phyloP scores from a whole-genome alignment of 192 early-diverging fungal species.

The Oehlia diaphana region DNA sequence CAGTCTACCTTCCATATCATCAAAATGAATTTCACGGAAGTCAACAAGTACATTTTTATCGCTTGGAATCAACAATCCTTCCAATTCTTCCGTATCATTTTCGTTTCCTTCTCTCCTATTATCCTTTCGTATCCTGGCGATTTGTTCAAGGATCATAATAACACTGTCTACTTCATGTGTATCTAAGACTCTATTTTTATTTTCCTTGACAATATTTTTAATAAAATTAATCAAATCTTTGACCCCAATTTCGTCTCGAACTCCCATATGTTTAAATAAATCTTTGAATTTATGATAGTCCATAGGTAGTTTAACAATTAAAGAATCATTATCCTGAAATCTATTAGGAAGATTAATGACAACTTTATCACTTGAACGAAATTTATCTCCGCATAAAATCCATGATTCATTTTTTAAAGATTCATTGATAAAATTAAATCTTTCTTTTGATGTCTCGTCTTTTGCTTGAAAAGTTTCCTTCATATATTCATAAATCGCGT shows the following conservation, averaged over 20 bases:
- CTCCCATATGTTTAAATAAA: background rate
- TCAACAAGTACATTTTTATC: background rate
- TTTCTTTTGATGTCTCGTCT: background rate
- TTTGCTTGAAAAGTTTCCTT: background rate
- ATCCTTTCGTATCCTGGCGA: background rate
- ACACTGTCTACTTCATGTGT: background rate
- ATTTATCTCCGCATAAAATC: background rate
- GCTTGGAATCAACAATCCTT: background rate
- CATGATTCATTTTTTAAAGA: background rate
- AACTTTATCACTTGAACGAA: background rate
- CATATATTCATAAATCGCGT: slow-evolving; percentile 9
- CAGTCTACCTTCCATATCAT: too few species aligned
- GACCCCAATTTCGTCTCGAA: background rate
- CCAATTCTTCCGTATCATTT: background rate
- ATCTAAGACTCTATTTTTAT: background rate
- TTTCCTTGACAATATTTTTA: background rate
- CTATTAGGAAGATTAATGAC: background rate
- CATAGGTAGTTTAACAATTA: background rate
- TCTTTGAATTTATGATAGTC: background rate
- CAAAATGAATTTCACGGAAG: background rate
- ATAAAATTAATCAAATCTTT: background rate
- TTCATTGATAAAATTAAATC: background rate
- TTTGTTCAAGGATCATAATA: background rate
- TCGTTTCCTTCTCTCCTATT: background rate
- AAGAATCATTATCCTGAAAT: background rate